phyloP scores from a whole-genome alignment of 768 basidiomycete species.

The Kwoniella botswanensis region DNA sequence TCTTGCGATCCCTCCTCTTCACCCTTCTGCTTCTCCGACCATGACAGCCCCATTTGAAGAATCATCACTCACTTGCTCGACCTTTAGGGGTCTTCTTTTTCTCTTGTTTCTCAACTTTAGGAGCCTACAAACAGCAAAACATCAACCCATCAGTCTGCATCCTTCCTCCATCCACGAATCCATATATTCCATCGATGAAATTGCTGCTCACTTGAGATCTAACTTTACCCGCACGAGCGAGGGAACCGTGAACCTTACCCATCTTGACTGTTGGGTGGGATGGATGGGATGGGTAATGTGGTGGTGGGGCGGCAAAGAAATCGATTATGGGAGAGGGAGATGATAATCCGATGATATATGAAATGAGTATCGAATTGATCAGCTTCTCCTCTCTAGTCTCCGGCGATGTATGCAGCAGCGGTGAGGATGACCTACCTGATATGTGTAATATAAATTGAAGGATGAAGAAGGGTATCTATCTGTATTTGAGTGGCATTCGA shows the following conservation, averaged over 20 bases:
- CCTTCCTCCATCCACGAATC: neutral
- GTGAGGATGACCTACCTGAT: slow-evolving; percentile 20
- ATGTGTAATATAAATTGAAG: slow-evolving; percentile 20
- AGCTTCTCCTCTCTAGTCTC: neutral
- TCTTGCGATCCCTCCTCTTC: neutral
- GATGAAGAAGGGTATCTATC: slow-evolving; percentile 23
- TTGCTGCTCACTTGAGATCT: slow-evolving; percentile 70
- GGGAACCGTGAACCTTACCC: slow-evolving; percentile 88
- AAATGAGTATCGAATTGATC: neutral
- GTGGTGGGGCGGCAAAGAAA: neutral
- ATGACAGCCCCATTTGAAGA: no score
- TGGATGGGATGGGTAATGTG: neutral
- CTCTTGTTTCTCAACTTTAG: slow-evolving; percentile 98
- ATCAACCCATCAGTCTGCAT: slow-evolving; percentile 1
- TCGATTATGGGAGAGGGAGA: neutral
- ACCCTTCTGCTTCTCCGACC: neutral
- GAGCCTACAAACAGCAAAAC: slow-evolving; percentile 62
- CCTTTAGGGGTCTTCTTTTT: slow-evolving; percentile 99
- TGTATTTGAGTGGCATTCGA: neutral
- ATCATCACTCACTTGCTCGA: slow-evolving; percentile 68
- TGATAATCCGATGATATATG: neutral
- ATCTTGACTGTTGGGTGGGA: slow-evolving; percentile 41
- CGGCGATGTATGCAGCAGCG: neutral
- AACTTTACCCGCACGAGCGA: slow-evolving; percentile 99
- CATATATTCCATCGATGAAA: slow-evolving; percentile 5